Percentiles rank a stretch among this genome's conserved stretches.
phyloP scores from a whole-genome alignment of 1,139 yeast species.

The Suhomyces atakaporum region DNA sequence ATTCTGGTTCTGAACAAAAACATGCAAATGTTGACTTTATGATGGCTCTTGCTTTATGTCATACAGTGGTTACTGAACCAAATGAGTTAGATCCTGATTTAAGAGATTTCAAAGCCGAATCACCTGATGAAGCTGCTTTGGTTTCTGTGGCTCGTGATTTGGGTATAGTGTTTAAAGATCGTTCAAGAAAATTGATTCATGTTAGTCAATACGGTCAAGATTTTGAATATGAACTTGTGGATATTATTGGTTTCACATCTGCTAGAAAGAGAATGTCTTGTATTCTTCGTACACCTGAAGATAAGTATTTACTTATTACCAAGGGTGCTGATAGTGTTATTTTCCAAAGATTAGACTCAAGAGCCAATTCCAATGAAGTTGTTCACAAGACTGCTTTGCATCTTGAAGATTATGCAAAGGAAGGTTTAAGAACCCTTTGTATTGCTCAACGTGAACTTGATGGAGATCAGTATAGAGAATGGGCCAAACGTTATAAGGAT shows the following conservation, averaged over 20 bases:
- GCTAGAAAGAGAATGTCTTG: slow-evolving; percentile 80
- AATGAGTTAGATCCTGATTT: slow-evolving; percentile 58
- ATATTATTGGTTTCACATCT: slow-evolving; percentile 83
- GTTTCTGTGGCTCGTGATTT: slow-evolving; percentile 92
- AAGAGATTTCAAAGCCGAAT: slow-evolving; percentile 77
- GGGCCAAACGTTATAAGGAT: slow-evolving; percentile 69
- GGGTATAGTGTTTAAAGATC: slow-evolving; percentile 78
- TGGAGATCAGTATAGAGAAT: slow-evolving; percentile 58
- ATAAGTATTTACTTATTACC: slow-evolving; percentile 62
- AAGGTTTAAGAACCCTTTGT: slow-evolving; percentile 93
- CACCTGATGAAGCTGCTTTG: slow-evolving; percentile 98
- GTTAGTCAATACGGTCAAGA: slow-evolving; percentile 75
- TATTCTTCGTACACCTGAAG: slow-evolving; percentile 48
- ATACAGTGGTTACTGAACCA: slow-evolving; percentile 83
- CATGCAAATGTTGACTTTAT: slow-evolving; percentile 72
- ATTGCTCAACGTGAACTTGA: slow-evolving; percentile 79
- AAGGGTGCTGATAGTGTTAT: slow-evolving; percentile 97
- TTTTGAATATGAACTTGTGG: slow-evolving; percentile 70
- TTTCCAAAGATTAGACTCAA: slow-evolving; percentile 62
- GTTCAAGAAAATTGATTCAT: slow-evolving; percentile 70
- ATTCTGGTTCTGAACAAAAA: slow-evolving; percentile 50
- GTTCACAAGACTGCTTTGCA: slow-evolving; percentile 71
- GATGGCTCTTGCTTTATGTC: slow-evolving; percentile 88
- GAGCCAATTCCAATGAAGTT: slow-evolving; percentile 37
- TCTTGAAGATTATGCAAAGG: slow-evolving; percentile 91